Percentiles rank a stretch among this genome's conserved stretches.
phyloP scores from a whole-genome alignment of 2,329 filamentous ascomycete species.

The Talaromyces sp. region DNA sequence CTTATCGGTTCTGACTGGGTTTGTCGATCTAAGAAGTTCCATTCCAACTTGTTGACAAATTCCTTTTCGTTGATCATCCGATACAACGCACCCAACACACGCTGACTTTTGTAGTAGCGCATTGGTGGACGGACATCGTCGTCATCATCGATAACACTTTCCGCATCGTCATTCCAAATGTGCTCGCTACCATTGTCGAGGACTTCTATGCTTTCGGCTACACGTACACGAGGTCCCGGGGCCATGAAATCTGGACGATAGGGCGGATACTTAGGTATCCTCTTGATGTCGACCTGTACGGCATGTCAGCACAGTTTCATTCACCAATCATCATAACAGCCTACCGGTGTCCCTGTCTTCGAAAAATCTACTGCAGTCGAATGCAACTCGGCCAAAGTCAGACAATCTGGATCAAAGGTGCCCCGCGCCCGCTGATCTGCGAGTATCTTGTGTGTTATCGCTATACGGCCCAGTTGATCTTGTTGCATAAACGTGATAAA shows the following conservation, averaged over 20 bases:
- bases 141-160: conserved; percentile 10
- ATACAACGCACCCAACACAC: conserved; percentile 67
- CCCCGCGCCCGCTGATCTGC: conserved; percentile 57
- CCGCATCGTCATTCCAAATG: conserved; percentile 31
- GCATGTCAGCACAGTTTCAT: not conserved
- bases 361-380: conserved; percentile 73
- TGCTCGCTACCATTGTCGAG: conserved; percentile 18
- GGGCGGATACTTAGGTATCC: conserved; percentile 17
- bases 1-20: not conserved
- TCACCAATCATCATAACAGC: conserved; percentile 23
- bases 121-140: conserved; percentile 32
- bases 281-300: conserved; percentile 19
- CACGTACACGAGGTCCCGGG: conserved; percentile 23
- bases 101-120: conserved; percentile 63
- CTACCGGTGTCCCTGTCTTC: conserved; percentile 63
- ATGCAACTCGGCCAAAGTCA: conserved; percentile 58
- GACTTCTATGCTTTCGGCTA: conserved; percentile 19
- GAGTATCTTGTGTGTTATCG: conserved; percentile 60
- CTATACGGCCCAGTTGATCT: conserved; percentile 64
- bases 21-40: not conserved
- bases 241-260: conserved; percentile 24
- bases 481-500: conserved; percentile 74
- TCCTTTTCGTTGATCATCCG: conserved; percentile 68
- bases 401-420: conserved; percentile 52
- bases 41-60: conserved; percentile 36